Conservation (phyloP, 192 early-diverging fungal species). For the Gryganskiella cystojenkinii region DNA sequence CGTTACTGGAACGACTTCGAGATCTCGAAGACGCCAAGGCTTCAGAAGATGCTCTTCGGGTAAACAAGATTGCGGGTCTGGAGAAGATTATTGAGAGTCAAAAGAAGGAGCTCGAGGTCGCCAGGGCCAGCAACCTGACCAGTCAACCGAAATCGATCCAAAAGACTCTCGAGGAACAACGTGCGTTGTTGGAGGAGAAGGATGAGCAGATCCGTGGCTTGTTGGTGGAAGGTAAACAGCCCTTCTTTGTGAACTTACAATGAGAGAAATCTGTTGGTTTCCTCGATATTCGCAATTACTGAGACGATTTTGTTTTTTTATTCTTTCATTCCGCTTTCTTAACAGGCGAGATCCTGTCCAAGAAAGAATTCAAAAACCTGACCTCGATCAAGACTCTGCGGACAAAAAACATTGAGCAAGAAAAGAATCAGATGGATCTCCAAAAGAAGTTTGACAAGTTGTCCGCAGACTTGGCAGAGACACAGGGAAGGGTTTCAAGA, state of each 20-base stretch:
- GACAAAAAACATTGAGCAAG: slow-evolving; percentile 68
- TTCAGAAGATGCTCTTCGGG: slow-evolving; percentile 25
- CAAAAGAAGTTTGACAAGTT: slow-evolving; percentile 66
- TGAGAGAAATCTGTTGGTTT: no score
- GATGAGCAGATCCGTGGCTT: slow-evolving; percentile 61
- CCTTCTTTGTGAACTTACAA: background rate
- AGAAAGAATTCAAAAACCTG: slow-evolving; percentile 76
- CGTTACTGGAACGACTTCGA: slow-evolving; percentile 56
- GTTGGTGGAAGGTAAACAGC: slow-evolving; percentile 52
- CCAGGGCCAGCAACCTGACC: slow-evolving; percentile 42
- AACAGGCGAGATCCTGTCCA: slow-evolving; percentile 81
- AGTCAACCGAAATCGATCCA: slow-evolving; percentile 54
- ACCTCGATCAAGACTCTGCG: slow-evolving; percentile 81
- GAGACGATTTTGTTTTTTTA: background rate
- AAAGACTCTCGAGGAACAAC: slow-evolving; percentile 55
- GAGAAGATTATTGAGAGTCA: slow-evolving; percentile 48
- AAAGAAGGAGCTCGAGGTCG: slow-evolving; percentile 41
- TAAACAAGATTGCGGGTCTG: slow-evolving; percentile 39
- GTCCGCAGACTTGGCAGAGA: slow-evolving; percentile 57
- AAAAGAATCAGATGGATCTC: slow-evolving; percentile 59
- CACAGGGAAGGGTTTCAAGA: slow-evolving; percentile 53
- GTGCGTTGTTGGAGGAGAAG: slow-evolving; percentile 49
- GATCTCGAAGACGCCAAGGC: slow-evolving; percentile 53
- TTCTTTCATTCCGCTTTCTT: slow-evolving; percentile 44
- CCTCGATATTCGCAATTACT: background rate